These are phyloP conservation scores for Saccharomycopsis fermentans DNA, from an alignment of 805 yeast genomes.

Conservation along the genomic window DNA sequence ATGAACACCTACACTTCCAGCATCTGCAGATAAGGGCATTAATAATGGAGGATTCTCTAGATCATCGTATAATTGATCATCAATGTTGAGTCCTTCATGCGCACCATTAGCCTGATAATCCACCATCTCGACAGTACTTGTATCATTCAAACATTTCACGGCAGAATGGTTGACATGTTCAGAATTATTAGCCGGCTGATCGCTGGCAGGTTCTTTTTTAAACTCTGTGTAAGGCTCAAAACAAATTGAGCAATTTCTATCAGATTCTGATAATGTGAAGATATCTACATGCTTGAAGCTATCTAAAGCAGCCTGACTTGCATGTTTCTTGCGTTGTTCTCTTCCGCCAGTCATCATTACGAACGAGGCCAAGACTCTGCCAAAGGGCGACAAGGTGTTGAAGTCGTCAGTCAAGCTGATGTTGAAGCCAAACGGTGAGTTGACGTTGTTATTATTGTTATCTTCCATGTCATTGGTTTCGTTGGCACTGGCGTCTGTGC, in stretches of 20 bases:
- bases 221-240: conserved; percentile 12
- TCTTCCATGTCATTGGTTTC: neutral
- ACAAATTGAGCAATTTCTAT: conserved; percentile 17
- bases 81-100: neutral
- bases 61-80: conserved; percentile 4
- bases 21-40: conserved; percentile 4
- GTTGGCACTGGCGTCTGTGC: conserved; percentile 9
- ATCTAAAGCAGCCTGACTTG: conserved; percentile 16
- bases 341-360: conserved; percentile 1
- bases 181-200: neutral
- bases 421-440: neutral
- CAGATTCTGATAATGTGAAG: conserved; percentile 6
- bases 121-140: neutral
- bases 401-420: conserved; percentile 2
- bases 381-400: conserved; percentile 1
- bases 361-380: conserved; percentile 11
- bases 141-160: neutral
- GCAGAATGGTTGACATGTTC: neutral
- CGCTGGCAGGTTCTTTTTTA: neutral
- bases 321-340: conserved; percentile 12
- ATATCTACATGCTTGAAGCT: conserved; percentile 8
- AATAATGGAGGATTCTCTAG: conserved; percentile 9
- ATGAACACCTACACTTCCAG: neutral
- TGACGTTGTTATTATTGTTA: neutral
- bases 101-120: neutral